Base-by-base conservation (phyloP, 1,139 yeast species). In the Saccharomycopsis crataegensis region DNA sequence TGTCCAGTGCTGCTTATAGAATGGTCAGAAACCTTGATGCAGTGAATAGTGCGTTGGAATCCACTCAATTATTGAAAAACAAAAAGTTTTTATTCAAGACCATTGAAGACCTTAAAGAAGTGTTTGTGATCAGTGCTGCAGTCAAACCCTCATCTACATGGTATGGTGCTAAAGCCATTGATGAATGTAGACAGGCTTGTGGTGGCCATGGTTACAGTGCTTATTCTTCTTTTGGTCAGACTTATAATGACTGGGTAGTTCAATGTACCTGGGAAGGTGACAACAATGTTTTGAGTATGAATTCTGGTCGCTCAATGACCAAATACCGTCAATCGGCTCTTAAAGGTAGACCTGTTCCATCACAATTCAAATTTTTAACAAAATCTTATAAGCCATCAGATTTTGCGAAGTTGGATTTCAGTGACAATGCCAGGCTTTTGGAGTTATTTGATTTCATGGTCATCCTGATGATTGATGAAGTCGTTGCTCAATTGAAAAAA, bases 241-340 rank as follows among this genome's bases (percentile, higher is more conserved):
- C 91, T 37, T 87, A 80, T 70, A 79, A 80, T 59, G 97, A 90
- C 68, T 91, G 96, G 90, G 96, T 87, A 38, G 97, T 90, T 49
- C 96, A 90, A 72, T 88, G 96, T 71, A 90, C 96, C 32, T 90
- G 97, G 97, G 97, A 90, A 73, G 97, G 97, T 70, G 97, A 90
- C 69, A 90, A 90, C 74, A 89, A 84, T 65, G 84, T 90, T 51
- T 75, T 90, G 62, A 88, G 90, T 8, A 80, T 88, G 69, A 83
- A 90, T 58, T 82, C 90, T 59, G 97, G 96, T 60, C 80, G 86
- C 70, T 82, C 86, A 54, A 78, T 85, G 49, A 71, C 83, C 60
- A 86, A 84, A 70, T 75, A 76, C 61, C 75, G 79, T 53, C 66
- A 67, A 55, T 69, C 67, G 45, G 69, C 69, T 22, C 57, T 69